A percentile compares a stretch with the other conserved stretches of the same genome.
Evolutionary conservation across 495 filamentous ascomycete species (phyloP).

Genomic region (Bathelium albidoporum): DNA sequence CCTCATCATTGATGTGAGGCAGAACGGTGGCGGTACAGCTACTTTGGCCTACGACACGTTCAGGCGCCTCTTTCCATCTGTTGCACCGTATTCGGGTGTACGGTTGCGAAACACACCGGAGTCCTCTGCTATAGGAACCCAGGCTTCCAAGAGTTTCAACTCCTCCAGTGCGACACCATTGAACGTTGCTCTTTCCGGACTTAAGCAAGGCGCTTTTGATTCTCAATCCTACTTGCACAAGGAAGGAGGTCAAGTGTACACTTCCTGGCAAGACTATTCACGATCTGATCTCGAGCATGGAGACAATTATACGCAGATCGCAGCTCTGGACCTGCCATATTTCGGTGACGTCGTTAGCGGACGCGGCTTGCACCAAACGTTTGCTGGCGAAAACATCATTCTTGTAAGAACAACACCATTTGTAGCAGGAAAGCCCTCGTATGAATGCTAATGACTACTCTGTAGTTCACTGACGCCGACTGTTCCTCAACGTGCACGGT

Average conservation of each 20-base stretch:
- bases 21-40: slow-evolving; percentile 42
- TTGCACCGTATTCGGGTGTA: not conserved
- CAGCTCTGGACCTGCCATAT: not conserved
- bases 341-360: not conserved
- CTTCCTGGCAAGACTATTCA: slow-evolving; percentile 44
- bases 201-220: not conserved
- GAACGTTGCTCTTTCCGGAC: not conserved
- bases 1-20: slow-evolving; percentile 43
- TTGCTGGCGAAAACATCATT: not conserved
- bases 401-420: not conserved
- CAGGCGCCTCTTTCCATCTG: slow-evolving; percentile 26
- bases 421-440: not conserved
- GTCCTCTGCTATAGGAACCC: not conserved
- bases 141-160: not conserved
- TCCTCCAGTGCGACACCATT: not conserved
- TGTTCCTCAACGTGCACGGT: not conserved
- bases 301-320: slow-evolving; percentile 37
- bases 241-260: slow-evolving; percentile 29
- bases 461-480: not conserved
- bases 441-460: not conserved
- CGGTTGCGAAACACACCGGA: not conserved
- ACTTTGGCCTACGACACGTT: slow-evolving; percentile 40
- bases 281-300: slow-evolving; percentile 36
- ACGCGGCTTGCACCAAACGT: not conserved
- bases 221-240: not conserved